These are phyloP conservation scores for Geopyxis carbonaria DNA, from an alignment of 495 filamentous ascomycete genomes.

Conservation along the genomic window DNA sequence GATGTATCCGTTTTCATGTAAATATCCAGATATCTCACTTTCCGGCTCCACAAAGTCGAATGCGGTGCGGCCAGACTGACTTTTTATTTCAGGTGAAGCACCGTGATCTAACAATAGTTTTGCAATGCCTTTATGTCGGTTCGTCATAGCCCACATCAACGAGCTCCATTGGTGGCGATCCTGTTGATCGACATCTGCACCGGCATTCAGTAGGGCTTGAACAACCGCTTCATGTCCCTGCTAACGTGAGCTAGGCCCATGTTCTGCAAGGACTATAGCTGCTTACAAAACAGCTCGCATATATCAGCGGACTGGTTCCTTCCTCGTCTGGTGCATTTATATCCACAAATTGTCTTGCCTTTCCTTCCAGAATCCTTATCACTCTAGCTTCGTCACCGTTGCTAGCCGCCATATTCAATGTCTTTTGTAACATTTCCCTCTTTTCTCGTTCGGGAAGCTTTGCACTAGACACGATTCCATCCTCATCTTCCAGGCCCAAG, in stretches of 20 bases:
- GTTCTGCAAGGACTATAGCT: slow-evolving; percentile 9
- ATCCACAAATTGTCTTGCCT: slow-evolving; percentile 62
- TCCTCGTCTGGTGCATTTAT: slow-evolving; percentile 86
- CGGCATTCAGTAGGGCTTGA: slow-evolving; percentile 60
- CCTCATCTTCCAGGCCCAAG: slow-evolving; percentile 55
- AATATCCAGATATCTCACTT: slow-evolving; percentile 87
- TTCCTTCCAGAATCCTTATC: slow-evolving; percentile 54
- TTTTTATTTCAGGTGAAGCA: slow-evolving; percentile 88
- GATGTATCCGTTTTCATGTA: slow-evolving; percentile 78
- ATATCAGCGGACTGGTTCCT: slow-evolving; percentile 85
- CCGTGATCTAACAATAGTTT: slow-evolving; percentile 83
- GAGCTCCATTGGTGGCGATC: slow-evolving; percentile 95
- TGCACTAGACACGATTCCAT: slow-evolving; percentile 54
- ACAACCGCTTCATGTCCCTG: slow-evolving; percentile 89
- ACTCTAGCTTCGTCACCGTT: slow-evolving; percentile 84
- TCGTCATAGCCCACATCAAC: slow-evolving; percentile 99
- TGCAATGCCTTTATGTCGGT: slow-evolving; percentile 85
- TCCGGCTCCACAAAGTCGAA: slow-evolving; percentile 89
- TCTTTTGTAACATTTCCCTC: slow-evolving; percentile 61
- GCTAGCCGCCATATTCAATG: slow-evolving; percentile 86
- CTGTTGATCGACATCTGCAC: slow-evolving; percentile 83
- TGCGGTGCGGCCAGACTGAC: slow-evolving; percentile 81
- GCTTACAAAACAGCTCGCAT: slow-evolving; percentile 96
- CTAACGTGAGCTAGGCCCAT: slow-evolving; percentile 10
- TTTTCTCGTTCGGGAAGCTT: slow-evolving; percentile 63